A percentile compares a stretch with the other conserved stretches of the same genome.
Evolutionary conservation across 768 basidiomycete genomes (phyloP).

Genomic region (Dioszegia aurantiaca): DNA sequence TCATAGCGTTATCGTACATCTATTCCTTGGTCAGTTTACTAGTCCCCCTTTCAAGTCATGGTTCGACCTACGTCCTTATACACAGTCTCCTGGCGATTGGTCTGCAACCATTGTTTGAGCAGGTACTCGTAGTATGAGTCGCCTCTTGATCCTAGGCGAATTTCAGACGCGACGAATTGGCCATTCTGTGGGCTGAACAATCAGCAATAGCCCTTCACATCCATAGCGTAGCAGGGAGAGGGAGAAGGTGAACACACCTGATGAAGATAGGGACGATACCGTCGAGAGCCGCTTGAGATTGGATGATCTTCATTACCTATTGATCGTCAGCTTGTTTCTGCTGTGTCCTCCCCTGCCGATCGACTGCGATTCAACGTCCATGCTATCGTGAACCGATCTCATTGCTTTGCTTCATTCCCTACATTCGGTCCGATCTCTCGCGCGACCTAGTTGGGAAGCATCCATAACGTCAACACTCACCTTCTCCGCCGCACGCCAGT

Average conservation of each 20-base stretch:
- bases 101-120: conserved; percentile 72
- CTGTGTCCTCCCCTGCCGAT: no score
- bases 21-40: no score
- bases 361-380: no score
- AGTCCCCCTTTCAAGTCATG: background rate
- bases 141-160: conserved; percentile 84
- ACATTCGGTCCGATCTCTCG: no score
- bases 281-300: conserved; percentile 61
- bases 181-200: conserved; percentile 59
- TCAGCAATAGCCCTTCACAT: no score
- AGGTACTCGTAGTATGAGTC: conserved; percentile 94
- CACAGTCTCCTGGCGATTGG: conserved; percentile 67
- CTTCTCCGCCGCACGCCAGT: conserved; percentile 76
- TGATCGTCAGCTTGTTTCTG: background rate
- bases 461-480: conserved; percentile 42
- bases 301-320: conserved; percentile 72
- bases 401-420: no score
- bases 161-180: conserved; percentile 64
- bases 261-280: conserved; percentile 83
- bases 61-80: conserved; percentile 65
- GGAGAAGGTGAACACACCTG: conserved; percentile 58
- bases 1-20: conserved; percentile 89
- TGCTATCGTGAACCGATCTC: no score
- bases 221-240: no score
- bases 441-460: background rate